Evolutionary conservation across 192 early-diverging fungal species (phyloP).

Genomic region (Backusella sp.): DNA sequence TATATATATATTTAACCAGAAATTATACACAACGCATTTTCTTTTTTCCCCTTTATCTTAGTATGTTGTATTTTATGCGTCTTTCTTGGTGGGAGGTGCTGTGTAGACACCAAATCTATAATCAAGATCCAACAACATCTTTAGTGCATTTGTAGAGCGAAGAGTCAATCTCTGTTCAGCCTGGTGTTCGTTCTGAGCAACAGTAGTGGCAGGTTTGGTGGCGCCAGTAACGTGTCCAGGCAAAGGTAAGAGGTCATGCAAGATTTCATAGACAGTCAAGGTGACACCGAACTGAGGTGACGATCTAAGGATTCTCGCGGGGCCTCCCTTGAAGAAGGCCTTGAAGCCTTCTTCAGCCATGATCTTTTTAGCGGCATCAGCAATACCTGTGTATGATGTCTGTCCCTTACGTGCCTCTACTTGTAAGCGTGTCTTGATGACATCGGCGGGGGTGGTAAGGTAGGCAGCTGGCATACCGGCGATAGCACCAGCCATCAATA

Average conservation of each 20-base stretch:
- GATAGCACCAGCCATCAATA: slow-evolving; percentile 86
- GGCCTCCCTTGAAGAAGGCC: slow-evolving; percentile 97
- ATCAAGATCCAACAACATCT: slow-evolving; percentile 53
- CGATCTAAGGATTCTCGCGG: slow-evolving; percentile 86
- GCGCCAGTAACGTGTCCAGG: slow-evolving; percentile 31
- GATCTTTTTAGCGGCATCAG: slow-evolving; percentile 87
- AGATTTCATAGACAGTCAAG: slow-evolving; percentile 87
- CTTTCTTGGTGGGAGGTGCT: not conserved
- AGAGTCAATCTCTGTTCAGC: slow-evolving; percentile 27
- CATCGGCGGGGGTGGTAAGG: slow-evolving; percentile 96
- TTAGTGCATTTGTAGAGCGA: slow-evolving; percentile 55
- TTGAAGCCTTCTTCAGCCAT: slow-evolving; percentile 86
- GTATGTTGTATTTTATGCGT: not conserved
- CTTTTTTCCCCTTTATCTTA: not conserved
- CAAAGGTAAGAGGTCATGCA: slow-evolving; percentile 68
- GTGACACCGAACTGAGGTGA: slow-evolving; percentile 98
- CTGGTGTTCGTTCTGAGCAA: not conserved
- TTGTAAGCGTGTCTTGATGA: slow-evolving; percentile 98
- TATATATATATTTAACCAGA: not conserved
- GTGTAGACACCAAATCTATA: slow-evolving; percentile 42
- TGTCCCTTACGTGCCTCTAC: slow-evolving; percentile 89
- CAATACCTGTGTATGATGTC: slow-evolving; percentile 81
- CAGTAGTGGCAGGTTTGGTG: not conserved
- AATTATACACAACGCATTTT: not conserved
- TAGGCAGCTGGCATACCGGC: slow-evolving; percentile 98